phyloP scores from a whole-genome alignment of 352 stramenopile genomes.

The Pythium coloratum region DNA sequence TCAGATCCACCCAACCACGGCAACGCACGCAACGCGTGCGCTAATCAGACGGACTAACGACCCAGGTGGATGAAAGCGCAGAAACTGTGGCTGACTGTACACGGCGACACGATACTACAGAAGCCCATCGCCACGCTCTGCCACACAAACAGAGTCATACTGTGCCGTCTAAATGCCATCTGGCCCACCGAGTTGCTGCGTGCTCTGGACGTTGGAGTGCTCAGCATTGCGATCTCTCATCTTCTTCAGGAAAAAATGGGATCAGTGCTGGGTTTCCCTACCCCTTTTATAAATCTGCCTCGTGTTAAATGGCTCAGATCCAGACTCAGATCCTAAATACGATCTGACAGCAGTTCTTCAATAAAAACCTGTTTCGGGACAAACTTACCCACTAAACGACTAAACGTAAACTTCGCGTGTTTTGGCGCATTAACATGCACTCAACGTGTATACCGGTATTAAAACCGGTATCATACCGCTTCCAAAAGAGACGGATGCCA shows the following conservation, averaged over 20 bases:
- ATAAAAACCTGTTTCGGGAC: background rate
- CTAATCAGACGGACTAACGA: background rate
- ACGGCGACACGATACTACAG: background rate
- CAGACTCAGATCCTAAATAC: background rate
- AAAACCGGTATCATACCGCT: background rate
- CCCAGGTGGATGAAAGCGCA: background rate
- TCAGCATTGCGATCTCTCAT: background rate
- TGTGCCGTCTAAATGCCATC: background rate
- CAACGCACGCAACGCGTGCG: background rate
- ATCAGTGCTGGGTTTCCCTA: background rate
- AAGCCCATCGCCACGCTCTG: background rate
- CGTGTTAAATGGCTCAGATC: no score
- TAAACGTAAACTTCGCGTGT: no score
- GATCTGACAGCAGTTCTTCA: background rate
- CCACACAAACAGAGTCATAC: background rate
- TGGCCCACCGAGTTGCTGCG: background rate
- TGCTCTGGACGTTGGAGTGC: no score
- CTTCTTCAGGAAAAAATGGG: background rate
- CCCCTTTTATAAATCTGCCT: background rate
- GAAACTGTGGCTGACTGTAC: background rate
- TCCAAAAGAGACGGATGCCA: background rate
- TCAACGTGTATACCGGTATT: no score
- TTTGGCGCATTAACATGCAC: no score
- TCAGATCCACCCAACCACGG: no score
- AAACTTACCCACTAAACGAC: no score